Conservation (phyloP, 2,329 filamentous ascomycete genomes). For the Fusarium nurragi region DNA sequence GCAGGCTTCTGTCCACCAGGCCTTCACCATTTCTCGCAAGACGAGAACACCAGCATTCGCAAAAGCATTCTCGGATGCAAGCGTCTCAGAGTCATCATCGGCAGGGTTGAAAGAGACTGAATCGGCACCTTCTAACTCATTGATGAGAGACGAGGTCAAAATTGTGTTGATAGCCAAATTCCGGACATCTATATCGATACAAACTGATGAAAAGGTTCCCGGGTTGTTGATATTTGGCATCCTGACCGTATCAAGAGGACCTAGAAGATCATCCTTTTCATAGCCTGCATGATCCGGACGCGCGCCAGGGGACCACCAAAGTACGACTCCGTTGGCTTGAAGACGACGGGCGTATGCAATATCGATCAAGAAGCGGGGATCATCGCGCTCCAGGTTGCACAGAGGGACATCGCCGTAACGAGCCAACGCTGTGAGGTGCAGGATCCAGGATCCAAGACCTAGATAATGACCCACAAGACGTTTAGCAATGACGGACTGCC, state of each 20-base stretch:
- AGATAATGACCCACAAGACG: conserved; percentile 90
- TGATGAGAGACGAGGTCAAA: conserved; percentile 93
- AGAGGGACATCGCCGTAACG: conserved; percentile 93
- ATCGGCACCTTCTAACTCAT: conserved; percentile 91
- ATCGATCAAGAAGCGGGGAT: conserved; percentile 94
- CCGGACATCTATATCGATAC: conserved; percentile 91
- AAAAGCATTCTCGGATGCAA: conserved; percentile 90
- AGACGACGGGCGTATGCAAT: conserved; percentile 91
- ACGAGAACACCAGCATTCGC: conserved; percentile 91
- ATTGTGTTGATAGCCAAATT: conserved; percentile 99
- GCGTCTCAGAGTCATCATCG: conserved; percentile 57
- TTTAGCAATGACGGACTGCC: conserved; percentile 89
- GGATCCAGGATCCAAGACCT: conserved; percentile 89
- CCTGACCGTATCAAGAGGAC: conserved; percentile 83
- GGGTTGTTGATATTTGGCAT: conserved; percentile 96
- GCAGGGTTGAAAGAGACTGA: conserved; percentile 80
- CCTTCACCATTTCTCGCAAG: conserved; percentile 96
- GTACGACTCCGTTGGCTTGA: conserved; percentile 88
- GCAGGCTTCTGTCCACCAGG: conserved; percentile 97
- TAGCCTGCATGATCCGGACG: conserved; percentile 95
- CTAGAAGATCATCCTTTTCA: conserved; percentile 88
- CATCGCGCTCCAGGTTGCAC: conserved; percentile 94
- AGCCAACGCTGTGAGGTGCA: conserved; percentile 86
- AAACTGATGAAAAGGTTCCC: conserved; percentile 94
- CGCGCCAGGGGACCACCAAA: conserved; percentile 94